Evolutionary conservation across 2,329 filamentous ascomycete genomes (phyloP), one percentile per base, ranked within the genome.

Genomic region (Conoideocrella luteorostrata): DNA sequence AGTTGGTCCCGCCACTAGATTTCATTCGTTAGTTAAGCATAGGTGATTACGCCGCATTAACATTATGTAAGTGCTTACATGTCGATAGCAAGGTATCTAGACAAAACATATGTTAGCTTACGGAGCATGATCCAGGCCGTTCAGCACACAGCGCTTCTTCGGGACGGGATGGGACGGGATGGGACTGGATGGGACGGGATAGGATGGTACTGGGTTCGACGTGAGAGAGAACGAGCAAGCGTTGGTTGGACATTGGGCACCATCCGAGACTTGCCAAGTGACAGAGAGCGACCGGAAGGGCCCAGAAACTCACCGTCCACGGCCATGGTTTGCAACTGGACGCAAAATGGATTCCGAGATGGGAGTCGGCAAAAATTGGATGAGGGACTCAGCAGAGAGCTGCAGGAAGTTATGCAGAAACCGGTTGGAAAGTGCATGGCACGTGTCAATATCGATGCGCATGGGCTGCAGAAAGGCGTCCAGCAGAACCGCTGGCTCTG

Each of bases 1-100:
- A 66, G 52, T 86, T 86, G 7, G 81, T 82, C 7, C 82, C 82
- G 48, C 82, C 82, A 50, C 80, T 81, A 54, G 47, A 26, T n/a
- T 35, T 22, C 24, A 18, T 23, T 22, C 4, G 15, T 44, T 33
- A 38, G 41, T 20, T 24, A 44, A 28, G 41, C 11, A 44, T 11
- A 45, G 29, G 41, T 20, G 41, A 49, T 59, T 45, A 69, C 50
- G 57, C 62, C 23, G 64, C 52, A 30, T 43, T 36, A 28, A 21
- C 18, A 5, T 34, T 22, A 9, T 30, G 20, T 12, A 22, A 6
- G 26, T 18, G 54, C 75, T 72, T 64, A 84, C 82, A 80, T 82
- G 64, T 80, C 83, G 63, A 81, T 82, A 46, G 71, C 81, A 50
- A 75, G 72, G 62, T 78, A 74, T 49, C 78, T 82, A 53, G 18